These are phyloP conservation scores for Gyromitra esculenta DNA, from an alignment of 2,329 filamentous ascomycete genomes.

Conservation along the genomic window DNA sequence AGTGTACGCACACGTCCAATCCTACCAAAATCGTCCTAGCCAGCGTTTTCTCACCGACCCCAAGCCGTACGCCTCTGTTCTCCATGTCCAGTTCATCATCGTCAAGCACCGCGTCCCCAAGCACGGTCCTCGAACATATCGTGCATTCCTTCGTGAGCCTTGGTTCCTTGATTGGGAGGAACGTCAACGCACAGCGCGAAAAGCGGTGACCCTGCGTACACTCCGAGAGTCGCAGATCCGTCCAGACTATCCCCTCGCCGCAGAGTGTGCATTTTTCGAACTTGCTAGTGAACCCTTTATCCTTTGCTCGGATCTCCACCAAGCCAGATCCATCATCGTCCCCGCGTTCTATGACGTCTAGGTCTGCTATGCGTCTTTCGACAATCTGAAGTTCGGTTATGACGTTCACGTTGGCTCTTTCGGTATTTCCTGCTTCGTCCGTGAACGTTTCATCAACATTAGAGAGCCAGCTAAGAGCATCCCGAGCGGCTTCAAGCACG, in stretches of 20 bases:
- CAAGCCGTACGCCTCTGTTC: slow-evolving; percentile 42
- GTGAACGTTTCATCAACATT: slow-evolving; percentile 37
- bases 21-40: slow-evolving; percentile 45
- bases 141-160: slow-evolving; percentile 53
- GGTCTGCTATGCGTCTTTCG: slow-evolving; percentile 48
- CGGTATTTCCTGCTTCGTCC: slow-evolving; percentile 35
- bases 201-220: slow-evolving; percentile 54
- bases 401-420: slow-evolving; percentile 39
- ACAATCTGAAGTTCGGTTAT: slow-evolving; percentile 50
- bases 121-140: slow-evolving; percentile 53
- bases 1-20: slow-evolving; percentile 55
- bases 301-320: slow-evolving; percentile 45
- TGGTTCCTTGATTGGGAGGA: slow-evolving; percentile 54
- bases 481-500: slow-evolving; percentile 48
- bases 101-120: slow-evolving; percentile 48
- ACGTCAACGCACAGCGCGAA: slow-evolving; percentile 54
- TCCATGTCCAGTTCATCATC: slow-evolving; percentile 51
- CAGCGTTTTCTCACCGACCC: slow-evolving; percentile 48
- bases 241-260: slow-evolving; percentile 52
- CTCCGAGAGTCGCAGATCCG: slow-evolving; percentile 53
- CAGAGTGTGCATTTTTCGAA: slow-evolving; percentile 53
- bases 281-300: slow-evolving; percentile 52
- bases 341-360: slow-evolving; percentile 50
- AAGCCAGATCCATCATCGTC: slow-evolving; percentile 50
- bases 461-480: slow-evolving; percentile 51